phyloP scores from a whole-genome alignment of 257 asterid genomes.

The Solanum clarkiae region DNA sequence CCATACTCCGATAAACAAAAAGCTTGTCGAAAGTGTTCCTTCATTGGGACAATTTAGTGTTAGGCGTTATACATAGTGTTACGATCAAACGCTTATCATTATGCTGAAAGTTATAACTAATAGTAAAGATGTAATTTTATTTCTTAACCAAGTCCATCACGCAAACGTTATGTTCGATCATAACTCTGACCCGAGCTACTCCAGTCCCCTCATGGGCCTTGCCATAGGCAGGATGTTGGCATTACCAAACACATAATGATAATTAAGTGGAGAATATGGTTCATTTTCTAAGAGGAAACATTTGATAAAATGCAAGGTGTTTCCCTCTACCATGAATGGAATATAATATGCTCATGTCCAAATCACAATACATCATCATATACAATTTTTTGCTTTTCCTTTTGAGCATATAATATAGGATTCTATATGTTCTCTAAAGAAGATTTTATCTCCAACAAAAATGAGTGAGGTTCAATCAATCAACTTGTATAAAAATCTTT shows the following conservation, averaged over 20 bases:
- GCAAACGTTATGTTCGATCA: no score
- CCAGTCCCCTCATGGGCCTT: no score
- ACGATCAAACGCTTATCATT: no score
- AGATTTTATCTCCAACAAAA: slow-evolving; percentile 1
- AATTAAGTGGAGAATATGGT: background rate
- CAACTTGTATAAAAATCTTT: background rate
- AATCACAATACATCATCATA: background rate
- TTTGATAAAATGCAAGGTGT: background rate
- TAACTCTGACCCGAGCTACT: no score
- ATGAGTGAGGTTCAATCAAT: slow-evolving; percentile 15
- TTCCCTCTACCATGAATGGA: background rate
- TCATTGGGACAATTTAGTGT: background rate
- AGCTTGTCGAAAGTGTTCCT: background rate
- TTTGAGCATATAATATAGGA: background rate
- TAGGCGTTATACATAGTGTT: background rate
- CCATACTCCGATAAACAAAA: background rate
- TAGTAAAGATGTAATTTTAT: no score
- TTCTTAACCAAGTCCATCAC: no score
- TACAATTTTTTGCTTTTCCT: background rate
- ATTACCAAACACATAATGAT: no score
- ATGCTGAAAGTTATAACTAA: no score
- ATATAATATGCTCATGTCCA: background rate
- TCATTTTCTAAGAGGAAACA: background rate
- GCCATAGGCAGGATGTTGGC: no score
- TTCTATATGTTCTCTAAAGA: slow-evolving; percentile 9